Conservation (phyloP, 2,329 filamentous ascomycete species). For the Beauveria asiatica region DNA sequence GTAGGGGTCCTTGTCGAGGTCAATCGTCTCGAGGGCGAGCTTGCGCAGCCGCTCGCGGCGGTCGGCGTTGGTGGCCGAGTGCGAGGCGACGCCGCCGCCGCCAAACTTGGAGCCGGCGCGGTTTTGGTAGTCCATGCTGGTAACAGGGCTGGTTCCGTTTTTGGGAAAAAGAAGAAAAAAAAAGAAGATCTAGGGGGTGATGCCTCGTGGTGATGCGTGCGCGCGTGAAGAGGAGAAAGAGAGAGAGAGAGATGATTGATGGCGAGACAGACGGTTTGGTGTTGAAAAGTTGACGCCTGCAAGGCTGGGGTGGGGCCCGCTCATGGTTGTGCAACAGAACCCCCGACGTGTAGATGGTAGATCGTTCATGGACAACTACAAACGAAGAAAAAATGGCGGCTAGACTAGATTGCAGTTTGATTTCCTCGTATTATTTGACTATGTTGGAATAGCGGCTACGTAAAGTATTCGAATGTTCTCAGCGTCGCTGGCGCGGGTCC, state of each 20-base stretch:
- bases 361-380: no score
- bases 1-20: conserved; percentile 98
- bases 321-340: not conserved
- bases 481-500: no score
- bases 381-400: no score
- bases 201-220: not conserved
- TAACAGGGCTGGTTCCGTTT: not conserved
- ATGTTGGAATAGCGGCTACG: no score
- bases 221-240: no score
- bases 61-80: conserved; percentile 90
- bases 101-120: conserved; percentile 96
- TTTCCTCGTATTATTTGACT: no score
- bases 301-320: conserved; percentile 1
- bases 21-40: conserved; percentile 96
- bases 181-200: not conserved
- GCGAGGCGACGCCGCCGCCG: conserved; percentile 90
- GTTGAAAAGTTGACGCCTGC: conserved; percentile 15
- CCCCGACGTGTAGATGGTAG: no score
- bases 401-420: no score
- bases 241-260: not conserved
- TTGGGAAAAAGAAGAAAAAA: no score
- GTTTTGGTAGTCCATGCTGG: conserved; percentile 68
- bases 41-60: conserved; percentile 94
- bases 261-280: not conserved
- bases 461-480: no score